phyloP scores from a whole-genome alignment of 2,329 filamentous ascomycete species.

The Macrophomina pseudophaseolina region DNA sequence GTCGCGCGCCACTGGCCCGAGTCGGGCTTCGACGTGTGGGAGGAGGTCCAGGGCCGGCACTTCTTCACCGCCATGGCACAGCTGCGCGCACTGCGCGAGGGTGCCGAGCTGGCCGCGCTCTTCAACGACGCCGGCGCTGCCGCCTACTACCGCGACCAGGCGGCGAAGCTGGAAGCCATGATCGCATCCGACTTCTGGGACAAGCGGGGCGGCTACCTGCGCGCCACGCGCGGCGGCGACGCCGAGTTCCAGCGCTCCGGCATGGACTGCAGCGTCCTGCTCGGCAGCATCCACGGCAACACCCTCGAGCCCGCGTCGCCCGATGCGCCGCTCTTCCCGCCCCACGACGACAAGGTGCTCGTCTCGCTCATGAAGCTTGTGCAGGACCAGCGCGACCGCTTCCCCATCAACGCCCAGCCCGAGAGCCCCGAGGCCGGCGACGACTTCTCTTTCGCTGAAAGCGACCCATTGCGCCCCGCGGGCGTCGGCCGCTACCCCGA shows the following conservation, averaged over 20 bases:
- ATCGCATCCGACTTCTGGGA: constrained; percentile 47
- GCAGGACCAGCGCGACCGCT: constrained; percentile 42
- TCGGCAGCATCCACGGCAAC: constrained; percentile 48
- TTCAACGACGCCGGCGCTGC: constrained; percentile 46
- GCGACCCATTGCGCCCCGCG: constrained; percentile 69
- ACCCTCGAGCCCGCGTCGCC: constrained; percentile 53
- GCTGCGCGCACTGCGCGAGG: constrained; percentile 43
- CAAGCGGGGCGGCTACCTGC: constrained; percentile 41
- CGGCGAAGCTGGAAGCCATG: constrained; percentile 37
- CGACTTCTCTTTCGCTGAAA: constrained; percentile 28
- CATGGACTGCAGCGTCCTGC: constrained; percentile 46
- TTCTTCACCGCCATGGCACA: constrained; percentile 50
- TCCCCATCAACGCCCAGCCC: constrained; percentile 45
- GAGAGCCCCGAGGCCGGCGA: constrained; percentile 27
- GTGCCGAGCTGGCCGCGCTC: constrained; percentile 38
- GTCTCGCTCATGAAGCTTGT: constrained; percentile 42
- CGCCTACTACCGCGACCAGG: constrained; percentile 46
- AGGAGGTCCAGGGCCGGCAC: constrained; percentile 50
- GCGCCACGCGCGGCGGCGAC: constrained; percentile 42
- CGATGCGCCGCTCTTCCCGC: constrained; percentile 45
- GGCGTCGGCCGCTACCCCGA: constrained; percentile 52
- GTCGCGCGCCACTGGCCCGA: constrained; percentile 49
- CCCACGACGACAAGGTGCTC: constrained; percentile 47
- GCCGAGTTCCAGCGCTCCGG: constrained; percentile 48
- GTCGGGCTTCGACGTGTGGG: constrained; percentile 52